These are phyloP conservation scores for Gossypium davidsonii DNA, from an alignment of 441 rosid genomes.

Conservation along the genomic window DNA sequence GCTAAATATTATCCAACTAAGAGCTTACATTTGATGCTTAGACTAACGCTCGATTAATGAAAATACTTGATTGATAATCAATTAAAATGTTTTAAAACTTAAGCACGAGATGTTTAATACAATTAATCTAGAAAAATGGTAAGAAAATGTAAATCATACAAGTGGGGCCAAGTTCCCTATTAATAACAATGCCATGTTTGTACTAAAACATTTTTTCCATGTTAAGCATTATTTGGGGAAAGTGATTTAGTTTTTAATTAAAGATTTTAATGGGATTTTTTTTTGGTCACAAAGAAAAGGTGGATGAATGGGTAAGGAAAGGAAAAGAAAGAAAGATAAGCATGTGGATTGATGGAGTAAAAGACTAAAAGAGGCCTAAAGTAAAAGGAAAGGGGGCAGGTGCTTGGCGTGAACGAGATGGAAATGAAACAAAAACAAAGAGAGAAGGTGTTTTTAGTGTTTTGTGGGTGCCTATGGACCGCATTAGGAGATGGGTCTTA, in stretches of 20 bases:
- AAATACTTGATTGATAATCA: no score
- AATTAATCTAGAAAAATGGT: no score
- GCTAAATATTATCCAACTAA: no score
- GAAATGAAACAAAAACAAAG: conserved; percentile 20
- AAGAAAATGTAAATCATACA: neutral
- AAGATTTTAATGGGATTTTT: neutral
- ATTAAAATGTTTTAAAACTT: no score
- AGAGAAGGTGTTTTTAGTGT: neutral
- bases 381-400: conserved; percentile 10
- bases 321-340: neutral
- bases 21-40: no score
- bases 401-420: conserved; percentile 34
- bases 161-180: conserved; percentile 16
- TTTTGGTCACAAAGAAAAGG: neutral
- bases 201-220: neutral
- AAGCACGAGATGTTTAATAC: no score
- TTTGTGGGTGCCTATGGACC: conserved; percentile 22
- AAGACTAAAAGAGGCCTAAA: neutral
- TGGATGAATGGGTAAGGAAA: neutral
- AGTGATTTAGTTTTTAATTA: neutral
- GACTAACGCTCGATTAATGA: no score
- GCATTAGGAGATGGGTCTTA: conserved; percentile 21
- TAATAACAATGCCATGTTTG: neutral
- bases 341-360: conserved; percentile 1
- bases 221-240: neutral